Conservation (phyloP, 2,329 filamentous ascomycete species). For the Sporothrix globosa region DNA sequence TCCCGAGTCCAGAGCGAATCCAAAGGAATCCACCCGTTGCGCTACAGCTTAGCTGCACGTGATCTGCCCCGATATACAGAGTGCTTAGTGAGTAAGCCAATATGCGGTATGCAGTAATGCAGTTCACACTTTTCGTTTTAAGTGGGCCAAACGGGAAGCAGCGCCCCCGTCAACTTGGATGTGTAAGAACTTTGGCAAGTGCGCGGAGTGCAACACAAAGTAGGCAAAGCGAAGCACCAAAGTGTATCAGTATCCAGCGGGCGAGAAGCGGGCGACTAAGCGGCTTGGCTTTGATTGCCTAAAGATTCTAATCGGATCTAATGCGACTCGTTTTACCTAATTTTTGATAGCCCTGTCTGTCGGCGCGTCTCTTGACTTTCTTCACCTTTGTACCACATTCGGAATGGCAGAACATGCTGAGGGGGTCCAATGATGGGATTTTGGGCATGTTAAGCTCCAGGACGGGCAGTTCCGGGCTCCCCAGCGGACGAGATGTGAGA, state of each 20-base stretch:
- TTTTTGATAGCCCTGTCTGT: background rate
- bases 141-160: slow-evolving; percentile 20
- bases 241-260: background rate
- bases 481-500: background rate
- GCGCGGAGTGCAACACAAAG: slow-evolving; percentile 9
- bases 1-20: slow-evolving; percentile 18
- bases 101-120: background rate
- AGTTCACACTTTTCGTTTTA: background rate
- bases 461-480: background rate
- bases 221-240: slow-evolving; percentile 5
- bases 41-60: background rate
- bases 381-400: background rate
- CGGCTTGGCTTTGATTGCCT: slow-evolving; percentile 2
- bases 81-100: background rate
- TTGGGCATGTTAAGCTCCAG: background rate
- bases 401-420: background rate
- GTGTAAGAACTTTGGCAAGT: slow-evolving; percentile 3
- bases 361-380: background rate
- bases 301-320: background rate
- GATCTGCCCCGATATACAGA: background rate
- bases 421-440: background rate
- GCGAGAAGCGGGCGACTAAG: slow-evolving; percentile 10
- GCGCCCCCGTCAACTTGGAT: background rate
- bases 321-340: slow-evolving; percentile 5
- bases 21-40: slow-evolving; percentile 1